Conservation (phyloP, 2,329 filamentous ascomycete genomes). For the Pseudocercospora musae region DNA sequence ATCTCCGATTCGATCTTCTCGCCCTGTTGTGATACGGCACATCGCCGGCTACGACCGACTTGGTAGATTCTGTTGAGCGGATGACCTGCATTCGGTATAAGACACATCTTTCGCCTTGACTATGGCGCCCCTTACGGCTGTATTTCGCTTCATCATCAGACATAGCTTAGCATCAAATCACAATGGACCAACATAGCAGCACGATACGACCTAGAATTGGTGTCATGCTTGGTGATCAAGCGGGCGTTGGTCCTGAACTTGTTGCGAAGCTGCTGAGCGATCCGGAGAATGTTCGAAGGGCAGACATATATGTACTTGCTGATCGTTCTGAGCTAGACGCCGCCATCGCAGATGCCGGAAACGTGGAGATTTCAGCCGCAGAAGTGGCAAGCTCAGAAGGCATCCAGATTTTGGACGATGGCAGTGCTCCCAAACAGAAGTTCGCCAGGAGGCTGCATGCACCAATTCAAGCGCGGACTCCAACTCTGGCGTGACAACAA, state of each 20-base stretch:
- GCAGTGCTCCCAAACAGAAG: background rate
- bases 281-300: constrained; percentile 2
- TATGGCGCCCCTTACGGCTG: too few relatives aligned
- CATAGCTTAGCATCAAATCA: too few relatives aligned
- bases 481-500: constrained; percentile 5
- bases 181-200: too few relatives aligned
- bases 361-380: background rate
- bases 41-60: background rate
- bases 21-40: background rate
- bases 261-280: constrained; percentile 14
- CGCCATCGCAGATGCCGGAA: background rate
- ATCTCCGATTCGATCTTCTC: background rate
- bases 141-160: too few relatives aligned
- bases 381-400: background rate
- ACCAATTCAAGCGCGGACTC: constrained; percentile 12
- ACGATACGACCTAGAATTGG: constrained; percentile 8
- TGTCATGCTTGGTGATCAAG: constrained; percentile 15
- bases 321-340: constrained; percentile 7
- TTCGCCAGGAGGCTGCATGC: constrained; percentile 2
- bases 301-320: constrained; percentile 14
- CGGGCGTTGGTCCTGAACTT: constrained; percentile 16
- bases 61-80: too few relatives aligned
- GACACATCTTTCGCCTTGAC: too few relatives aligned
- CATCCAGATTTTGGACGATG: constrained; percentile 13
- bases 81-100: too few relatives aligned